Evolutionary conservation across 73 alveolate species (phyloP).

Genomic region (Paramecium pentaurelia): DNA sequence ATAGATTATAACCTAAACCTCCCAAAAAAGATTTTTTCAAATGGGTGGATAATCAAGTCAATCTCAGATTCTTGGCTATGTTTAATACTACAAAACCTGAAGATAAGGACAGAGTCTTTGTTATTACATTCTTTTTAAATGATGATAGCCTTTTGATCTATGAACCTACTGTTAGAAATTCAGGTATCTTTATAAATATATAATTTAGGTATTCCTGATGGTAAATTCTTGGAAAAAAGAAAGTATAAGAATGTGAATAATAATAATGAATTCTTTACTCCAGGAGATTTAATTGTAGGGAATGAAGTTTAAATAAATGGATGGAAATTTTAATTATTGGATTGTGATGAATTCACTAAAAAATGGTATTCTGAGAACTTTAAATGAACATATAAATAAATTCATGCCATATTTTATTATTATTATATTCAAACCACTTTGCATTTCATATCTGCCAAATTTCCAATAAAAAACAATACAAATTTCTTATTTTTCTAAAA

Average conservation of each 20-base stretch:
- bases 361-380: conserved; percentile 68
- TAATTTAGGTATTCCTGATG: conserved; percentile 81
- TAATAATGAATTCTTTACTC: conserved; percentile 68
- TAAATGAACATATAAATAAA: background rate
- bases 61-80: conserved; percentile 85
- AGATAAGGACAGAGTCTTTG: conserved; percentile 89
- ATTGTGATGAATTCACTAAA: conserved; percentile 85
- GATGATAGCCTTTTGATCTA: conserved; percentile 90
- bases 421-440: background rate
- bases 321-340: conserved; percentile 78
- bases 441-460: background rate
- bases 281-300: conserved; percentile 85
- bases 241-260: conserved; percentile 82
- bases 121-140: conserved; percentile 82
- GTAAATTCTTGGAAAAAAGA: conserved; percentile 85
- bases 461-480: background rate
- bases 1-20: conserved; percentile 78
- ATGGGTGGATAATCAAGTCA: conserved; percentile 91
- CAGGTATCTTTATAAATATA: conserved; percentile 37
- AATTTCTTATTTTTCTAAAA: background rate
- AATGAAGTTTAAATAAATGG: conserved; percentile 80
- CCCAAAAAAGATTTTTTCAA: conserved; percentile 93
- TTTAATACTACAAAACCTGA: conserved; percentile 88
- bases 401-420: background rate
- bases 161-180: conserved; percentile 92